Base-by-base conservation (phyloP, 2,329 filamentous ascomycete species). In the Grosmannia huntii region DNA sequence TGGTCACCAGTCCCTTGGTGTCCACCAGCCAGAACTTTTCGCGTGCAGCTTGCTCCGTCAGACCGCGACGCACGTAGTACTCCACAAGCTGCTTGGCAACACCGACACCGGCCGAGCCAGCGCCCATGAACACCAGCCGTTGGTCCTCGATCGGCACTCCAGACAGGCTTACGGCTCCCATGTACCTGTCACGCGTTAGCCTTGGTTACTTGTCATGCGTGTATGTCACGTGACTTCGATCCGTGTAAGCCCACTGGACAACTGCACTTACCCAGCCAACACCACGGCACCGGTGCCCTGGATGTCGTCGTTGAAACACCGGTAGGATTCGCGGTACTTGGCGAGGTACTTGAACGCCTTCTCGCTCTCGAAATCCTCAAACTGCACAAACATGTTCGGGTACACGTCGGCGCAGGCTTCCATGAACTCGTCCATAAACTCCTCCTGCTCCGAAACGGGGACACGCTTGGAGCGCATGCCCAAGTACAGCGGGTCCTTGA, bases 401-500 rank as follows among this genome's bases (percentile, higher is more conserved):
- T 75, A 84, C 33, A 84, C 80, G 36, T 96, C 90, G 59, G 86
- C 87, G 61, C 89, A 81, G 59, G 94, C 92, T 67, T 83, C 81
- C 94, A 99, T 97, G 77, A 99, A 86, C 77, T 97, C 94, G 69
- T 97, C 94, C 77, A 97, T 83, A 74, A 97, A 97, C 63, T 89
- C 89, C 70, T 86, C 84, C 75, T 95, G 90, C 66, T 92, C 85
- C 57, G 86, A 80, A 23, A 86, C 75, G 9, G 86, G 79, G 57
- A 92, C 81, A 69, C 95, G 92, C 73, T 87, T 88, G 66, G 87
- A 82, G 67, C 90, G 85, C 66, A 91, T 87, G 66, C 94, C 94
- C 69, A 97, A 84, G 77, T 97, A 99, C 41, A 97, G 78, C 52
- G 83, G 83, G 65, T 86, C 84, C 66, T 76, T 79, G 60, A 86